Evolutionary conservation across 495 filamentous ascomycete genomes (phyloP), one percentile per base, ranked within the genome.

Genomic region (Podospora didyma): DNA sequence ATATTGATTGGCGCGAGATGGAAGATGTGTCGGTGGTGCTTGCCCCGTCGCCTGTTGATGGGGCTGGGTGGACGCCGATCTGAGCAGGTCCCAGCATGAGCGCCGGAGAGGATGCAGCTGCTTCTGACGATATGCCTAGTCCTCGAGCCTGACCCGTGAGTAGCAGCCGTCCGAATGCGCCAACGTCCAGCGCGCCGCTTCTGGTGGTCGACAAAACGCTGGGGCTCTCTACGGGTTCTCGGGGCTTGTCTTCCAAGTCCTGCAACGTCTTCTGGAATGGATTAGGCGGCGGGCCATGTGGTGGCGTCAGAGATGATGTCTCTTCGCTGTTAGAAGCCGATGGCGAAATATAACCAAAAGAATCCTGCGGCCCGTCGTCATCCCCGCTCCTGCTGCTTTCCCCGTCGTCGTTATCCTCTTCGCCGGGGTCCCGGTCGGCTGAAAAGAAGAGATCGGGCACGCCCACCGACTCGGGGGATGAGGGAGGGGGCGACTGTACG

Each of bases 161-260:
- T 21, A 87, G 63, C 21, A 88, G 64, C 56, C 79, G 72, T 59
- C 80, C 79, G 60, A 87, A 87, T 4, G 83, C 81, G 58, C 83
- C 76, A 1, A 88, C 84, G 65, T 86, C 83, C 46, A 87, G 67
- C 1, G 74, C 68, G 20, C 74, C 72, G 60, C 62, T 41, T 57
- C 56, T 49, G 51, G 49, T n/a, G n/a, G n/a, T n/a, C n/a, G n/a
- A n/a, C 17, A 53, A 47, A 11, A 58, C 17, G 39, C 53, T 50
- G n/a, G 42, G 21, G 58, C 46, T 62, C 42, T 60, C 63, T 10
- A 42, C 53, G 23, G 61, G 35, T 16, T 69, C 56, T 26, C 17
- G 57, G 22, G 39, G 51, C n/a, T 63, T 58, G 16, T 58, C 54
- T 56, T 78, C 76, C 54, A 80, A 61, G 44, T 76, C 75, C 35